These are phyloP conservation scores for Fusarium sp. DNA, from an alignment of 2,329 filamentous ascomycete species.

Conservation along the genomic window DNA sequence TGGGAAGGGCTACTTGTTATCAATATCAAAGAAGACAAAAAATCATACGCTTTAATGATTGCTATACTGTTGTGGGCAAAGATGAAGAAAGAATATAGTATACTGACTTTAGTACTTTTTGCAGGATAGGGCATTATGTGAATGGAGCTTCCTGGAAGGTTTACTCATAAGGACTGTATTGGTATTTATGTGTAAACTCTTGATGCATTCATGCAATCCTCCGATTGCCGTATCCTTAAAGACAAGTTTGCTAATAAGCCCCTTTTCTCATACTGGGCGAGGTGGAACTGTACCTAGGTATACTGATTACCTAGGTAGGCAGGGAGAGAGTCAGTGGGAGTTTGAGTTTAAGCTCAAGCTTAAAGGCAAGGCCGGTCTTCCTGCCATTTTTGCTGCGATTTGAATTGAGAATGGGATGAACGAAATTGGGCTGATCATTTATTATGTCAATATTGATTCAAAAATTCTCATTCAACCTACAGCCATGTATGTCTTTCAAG, in stretches of 20 bases:
- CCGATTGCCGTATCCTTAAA: background rate
- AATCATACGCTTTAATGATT: background rate
- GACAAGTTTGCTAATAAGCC: background rate
- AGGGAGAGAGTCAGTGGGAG: background rate
- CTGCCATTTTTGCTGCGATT: background rate
- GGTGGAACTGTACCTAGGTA: background rate
- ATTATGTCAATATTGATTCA: background rate
- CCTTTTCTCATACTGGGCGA: background rate
- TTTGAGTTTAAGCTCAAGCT: background rate
- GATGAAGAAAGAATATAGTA: background rate
- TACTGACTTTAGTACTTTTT: background rate
- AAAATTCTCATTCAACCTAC: background rate
- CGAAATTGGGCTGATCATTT: background rate
- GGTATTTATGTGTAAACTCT: background rate
- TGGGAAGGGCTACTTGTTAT: constrained; percentile 29
- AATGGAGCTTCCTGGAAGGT: background rate
- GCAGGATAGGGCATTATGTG: background rate
- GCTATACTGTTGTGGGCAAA: background rate
- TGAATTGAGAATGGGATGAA: background rate
- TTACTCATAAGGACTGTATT: background rate
- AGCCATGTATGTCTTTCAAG: background rate
- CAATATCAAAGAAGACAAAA: constrained; percentile 11
- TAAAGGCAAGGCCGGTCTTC: background rate
- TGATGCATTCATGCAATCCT: background rate
- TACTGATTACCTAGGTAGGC: background rate